Evolutionary conservation across 2,329 filamentous ascomycete genomes (phyloP).

Genomic region (Rutstroemia sp.): DNA sequence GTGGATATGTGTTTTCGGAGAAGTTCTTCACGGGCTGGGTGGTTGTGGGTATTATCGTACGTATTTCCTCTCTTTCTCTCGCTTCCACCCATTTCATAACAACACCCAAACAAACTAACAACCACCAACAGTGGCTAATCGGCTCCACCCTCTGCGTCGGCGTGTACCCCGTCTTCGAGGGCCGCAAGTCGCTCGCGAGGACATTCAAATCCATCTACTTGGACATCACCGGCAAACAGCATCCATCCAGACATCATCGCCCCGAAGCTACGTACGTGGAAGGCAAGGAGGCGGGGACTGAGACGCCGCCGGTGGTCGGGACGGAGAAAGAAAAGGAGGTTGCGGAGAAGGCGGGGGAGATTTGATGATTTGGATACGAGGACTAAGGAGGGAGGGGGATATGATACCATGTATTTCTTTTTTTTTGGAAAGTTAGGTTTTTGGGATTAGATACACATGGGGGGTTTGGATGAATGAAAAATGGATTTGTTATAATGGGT

Average conservation of each 20-base stretch:
- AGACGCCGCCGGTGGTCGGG: slow-evolving; percentile 15
- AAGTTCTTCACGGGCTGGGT: slow-evolving; percentile 80
- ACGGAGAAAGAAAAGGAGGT: slow-evolving; percentile 17
- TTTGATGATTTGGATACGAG: not conserved
- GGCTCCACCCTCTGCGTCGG: slow-evolving; percentile 66
- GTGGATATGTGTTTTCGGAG: slow-evolving; percentile 73
- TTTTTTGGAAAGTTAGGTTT: no score
- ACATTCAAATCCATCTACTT: slow-evolving; percentile 54
- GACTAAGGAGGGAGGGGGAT: not conserved
- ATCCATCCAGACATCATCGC: slow-evolving; percentile 23
- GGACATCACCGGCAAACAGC: slow-evolving; percentile 45
- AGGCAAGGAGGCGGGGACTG: slow-evolving; percentile 20
- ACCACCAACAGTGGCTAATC: slow-evolving; percentile 55
- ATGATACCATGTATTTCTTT: no score
- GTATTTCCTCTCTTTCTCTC: not conserved
- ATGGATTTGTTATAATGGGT: no score
- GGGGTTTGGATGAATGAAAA: no score
- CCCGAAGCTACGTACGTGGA: slow-evolving; percentile 24
- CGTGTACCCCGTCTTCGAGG: slow-evolving; percentile 75
- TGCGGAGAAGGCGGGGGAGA: slow-evolving; percentile 2
- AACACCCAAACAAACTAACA: not conserved
- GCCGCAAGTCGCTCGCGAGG: slow-evolving; percentile 55
- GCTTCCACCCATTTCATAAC: not conserved
- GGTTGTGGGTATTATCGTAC: slow-evolving; percentile 57
- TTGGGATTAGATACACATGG: no score